Conservation (phyloP, 441 rosid species). For the Eutrema salsugineum region DNA sequence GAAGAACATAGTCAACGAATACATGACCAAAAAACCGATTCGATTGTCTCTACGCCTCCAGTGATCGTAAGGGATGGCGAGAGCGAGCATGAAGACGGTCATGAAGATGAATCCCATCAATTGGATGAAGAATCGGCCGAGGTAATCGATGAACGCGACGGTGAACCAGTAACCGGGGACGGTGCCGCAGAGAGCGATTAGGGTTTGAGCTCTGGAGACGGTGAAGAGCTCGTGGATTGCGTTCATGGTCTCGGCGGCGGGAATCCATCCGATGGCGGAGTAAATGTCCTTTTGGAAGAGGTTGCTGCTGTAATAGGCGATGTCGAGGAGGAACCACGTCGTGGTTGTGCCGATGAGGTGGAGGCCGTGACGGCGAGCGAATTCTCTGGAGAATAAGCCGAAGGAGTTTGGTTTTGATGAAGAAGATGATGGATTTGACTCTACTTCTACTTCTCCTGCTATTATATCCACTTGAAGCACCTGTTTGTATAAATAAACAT, state of each 20-base stretch:
- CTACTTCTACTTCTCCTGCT: conserved; percentile 39
- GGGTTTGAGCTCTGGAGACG: conserved; percentile 46
- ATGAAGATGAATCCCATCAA: conserved; percentile 52
- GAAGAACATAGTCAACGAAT: conserved; percentile 55
- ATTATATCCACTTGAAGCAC: conserved; percentile 44
- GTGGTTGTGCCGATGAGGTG: conserved; percentile 48
- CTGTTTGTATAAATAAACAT: conserved; percentile 5
- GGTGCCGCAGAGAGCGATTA: conserved; percentile 45
- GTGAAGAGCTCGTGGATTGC: conserved; percentile 42
- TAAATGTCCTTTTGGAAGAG: conserved; percentile 58
- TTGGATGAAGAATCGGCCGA: conserved; percentile 49
- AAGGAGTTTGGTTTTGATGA: conserved; percentile 24
- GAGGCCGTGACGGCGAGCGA: conserved; percentile 44
- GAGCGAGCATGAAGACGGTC: conserved; percentile 52
- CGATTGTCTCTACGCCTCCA: conserved; percentile 32
- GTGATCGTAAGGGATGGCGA: conserved; percentile 47
- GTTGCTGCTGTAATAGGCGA: conserved; percentile 52
- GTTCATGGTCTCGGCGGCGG: conserved; percentile 36
- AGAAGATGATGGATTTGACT: background rate
- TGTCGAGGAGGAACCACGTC: conserved; percentile 56
- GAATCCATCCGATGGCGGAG: conserved; percentile 42
- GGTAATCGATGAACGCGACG: conserved; percentile 34
- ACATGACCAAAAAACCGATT: conserved; percentile 38
- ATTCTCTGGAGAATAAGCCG: conserved; percentile 41
- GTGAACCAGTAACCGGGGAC: conserved; percentile 56